Conservation (phyloP, 345 rosid genomes). For the Syzygium jambos region DNA sequence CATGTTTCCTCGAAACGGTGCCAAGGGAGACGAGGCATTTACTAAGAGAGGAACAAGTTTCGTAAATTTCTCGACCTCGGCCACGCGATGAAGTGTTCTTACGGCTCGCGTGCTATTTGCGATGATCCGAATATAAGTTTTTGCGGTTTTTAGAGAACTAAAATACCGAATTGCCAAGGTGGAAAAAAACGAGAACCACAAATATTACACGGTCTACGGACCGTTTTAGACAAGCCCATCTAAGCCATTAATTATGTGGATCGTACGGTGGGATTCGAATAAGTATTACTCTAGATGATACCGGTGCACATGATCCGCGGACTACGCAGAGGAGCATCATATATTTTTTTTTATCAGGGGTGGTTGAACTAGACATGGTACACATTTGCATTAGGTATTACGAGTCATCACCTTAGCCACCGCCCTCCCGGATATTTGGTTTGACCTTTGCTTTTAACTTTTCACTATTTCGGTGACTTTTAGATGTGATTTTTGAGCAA, state of each 20-base stretch:
- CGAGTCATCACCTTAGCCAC: background rate
- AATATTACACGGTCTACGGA: background rate
- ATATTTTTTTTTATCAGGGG: background rate
- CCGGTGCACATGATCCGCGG: background rate
- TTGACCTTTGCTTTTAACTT: background rate
- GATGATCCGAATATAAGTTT: background rate
- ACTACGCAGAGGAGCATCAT: background rate
- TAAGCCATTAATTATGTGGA: background rate
- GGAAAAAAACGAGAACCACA: background rate
- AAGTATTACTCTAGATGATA: background rate
- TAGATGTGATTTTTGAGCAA: background rate
- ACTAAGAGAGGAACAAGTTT: background rate
- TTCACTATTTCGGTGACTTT: background rate
- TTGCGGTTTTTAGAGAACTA: background rate
- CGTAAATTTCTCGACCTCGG: background rate
- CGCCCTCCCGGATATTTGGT: background rate
- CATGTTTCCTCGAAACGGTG: background rate
- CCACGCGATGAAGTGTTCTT: background rate
- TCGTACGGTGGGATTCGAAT: background rate
- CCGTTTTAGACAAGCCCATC: background rate
- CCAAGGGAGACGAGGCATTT: background rate
- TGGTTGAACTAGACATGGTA: background rate
- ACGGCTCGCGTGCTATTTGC: background rate
- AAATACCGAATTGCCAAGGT: background rate
- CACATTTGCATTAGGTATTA: background rate